Conservation (phyloP, 768 basidiomycete genomes). For the Lactifluus pinguis region DNA sequence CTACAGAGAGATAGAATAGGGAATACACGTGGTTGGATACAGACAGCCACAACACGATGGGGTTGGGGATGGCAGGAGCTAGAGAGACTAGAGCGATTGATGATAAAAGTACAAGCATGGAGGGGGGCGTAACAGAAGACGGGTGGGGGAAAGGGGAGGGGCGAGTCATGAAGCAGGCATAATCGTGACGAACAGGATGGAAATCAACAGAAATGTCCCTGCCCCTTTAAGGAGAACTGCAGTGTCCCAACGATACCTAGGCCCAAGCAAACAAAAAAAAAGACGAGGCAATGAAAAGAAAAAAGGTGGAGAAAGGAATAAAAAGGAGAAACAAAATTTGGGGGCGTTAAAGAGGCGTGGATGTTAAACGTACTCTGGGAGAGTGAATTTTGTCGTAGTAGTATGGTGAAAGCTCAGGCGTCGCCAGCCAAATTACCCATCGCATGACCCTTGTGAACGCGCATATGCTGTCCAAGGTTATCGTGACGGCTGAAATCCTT, state of each 20-base stretch:
- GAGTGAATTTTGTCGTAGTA: conserved; percentile 1
- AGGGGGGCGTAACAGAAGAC: background rate
- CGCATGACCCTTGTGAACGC: conserved; percentile 48
- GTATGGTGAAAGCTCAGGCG: background rate
- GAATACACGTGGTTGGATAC: conserved; percentile 20
- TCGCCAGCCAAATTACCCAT: background rate
- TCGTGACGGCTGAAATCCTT: conserved; percentile 85
- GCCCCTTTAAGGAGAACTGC: conserved; percentile 3
- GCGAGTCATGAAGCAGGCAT: conserved; percentile 9
- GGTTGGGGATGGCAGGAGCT: conserved; percentile 1
- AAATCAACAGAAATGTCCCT: conserved; percentile 7
- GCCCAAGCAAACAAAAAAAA: conserved; percentile 11
- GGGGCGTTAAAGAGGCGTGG: background rate
- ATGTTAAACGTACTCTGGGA: background rate
- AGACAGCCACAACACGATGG: conserved; percentile 1
- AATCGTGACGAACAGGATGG: background rate
- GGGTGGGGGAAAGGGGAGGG: background rate
- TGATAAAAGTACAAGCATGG: conserved; percentile 20
- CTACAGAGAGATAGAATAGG: conserved; percentile 19
- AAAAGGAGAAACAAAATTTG: background rate
- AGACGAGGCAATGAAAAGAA: background rate
- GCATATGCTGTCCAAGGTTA: conserved; percentile 83
- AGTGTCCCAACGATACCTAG: conserved; percentile 11
- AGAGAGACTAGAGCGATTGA: conserved; percentile 1
- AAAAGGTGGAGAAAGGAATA: conserved; percentile 1